A percentile compares a stretch with the other conserved stretches of the same genome.
Conservation (phyloP, 352 stramenopile species). For the Aphanomyces cochlioides region DNA sequence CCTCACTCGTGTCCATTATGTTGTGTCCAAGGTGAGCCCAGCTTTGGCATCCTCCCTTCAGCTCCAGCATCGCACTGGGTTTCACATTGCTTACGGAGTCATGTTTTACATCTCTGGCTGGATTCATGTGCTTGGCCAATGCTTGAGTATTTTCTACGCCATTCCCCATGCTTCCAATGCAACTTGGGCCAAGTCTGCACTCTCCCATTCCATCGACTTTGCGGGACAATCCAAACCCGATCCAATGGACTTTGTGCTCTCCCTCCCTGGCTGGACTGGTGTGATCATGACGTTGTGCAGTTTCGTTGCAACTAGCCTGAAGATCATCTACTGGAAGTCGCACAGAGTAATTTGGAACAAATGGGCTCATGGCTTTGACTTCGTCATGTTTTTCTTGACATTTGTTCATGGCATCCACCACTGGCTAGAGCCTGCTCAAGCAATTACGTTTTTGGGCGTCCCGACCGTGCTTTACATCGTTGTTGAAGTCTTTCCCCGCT, state of each 20-base stretch:
- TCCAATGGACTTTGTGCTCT: slow-evolving; percentile 13
- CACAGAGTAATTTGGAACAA: slow-evolving; percentile 24
- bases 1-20: slow-evolving; percentile 1
- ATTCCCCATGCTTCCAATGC: background rate
- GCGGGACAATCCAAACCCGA: background rate
- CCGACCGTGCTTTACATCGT: slow-evolving; percentile 36
- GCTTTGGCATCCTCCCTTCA: background rate
- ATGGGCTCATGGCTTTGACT: slow-evolving; percentile 1
- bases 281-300: slow-evolving; percentile 38
- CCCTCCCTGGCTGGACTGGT: slow-evolving; percentile 45
- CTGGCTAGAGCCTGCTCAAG: background rate
- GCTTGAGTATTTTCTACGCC: background rate
- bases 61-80: slow-evolving; percentile 2
- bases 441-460: slow-evolving; percentile 30
- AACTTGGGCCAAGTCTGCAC: background rate
- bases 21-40: background rate
- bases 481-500: slow-evolving; percentile 38
- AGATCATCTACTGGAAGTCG: slow-evolving; percentile 27
- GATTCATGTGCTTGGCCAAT: slow-evolving; percentile 1
- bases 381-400: background rate
- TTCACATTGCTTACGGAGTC: slow-evolving; percentile 5
- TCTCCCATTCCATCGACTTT: slow-evolving; percentile 2
- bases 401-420: slow-evolving; percentile 4
- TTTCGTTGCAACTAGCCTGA: slow-evolving; percentile 33
- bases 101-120: slow-evolving; percentile 11